Evolutionary conservation across 2,329 filamentous ascomycete species (phyloP), one percentile per base, ranked within the genome.

Genomic region (Talaromyces piceae): DNA sequence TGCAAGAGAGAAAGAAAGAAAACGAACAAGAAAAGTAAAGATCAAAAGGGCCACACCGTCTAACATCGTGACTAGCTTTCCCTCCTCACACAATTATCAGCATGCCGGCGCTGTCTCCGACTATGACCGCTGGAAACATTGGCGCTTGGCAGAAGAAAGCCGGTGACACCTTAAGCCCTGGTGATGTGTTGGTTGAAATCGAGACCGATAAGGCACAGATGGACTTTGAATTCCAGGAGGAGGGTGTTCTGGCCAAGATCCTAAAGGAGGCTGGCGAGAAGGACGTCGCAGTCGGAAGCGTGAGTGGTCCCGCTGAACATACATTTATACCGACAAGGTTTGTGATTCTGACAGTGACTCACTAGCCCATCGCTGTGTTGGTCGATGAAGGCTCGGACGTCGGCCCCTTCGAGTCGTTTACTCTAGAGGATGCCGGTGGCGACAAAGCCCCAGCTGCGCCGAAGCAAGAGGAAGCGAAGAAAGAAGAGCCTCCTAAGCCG

Each of bases 151-250:
- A 97, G 78, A 98, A 97, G 82, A 94, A 96, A 78, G 79, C 84
- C 60, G 93, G 93, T 67, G 93, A 98, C 72, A 67, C 77, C 57
- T 84, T 98, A 70, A 77, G 82, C 53, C 91, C 94, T 48, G 93
- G 93, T 69, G 93, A 98, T 70, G 93, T 98, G 44, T 77, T 98
- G 61, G 91, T 95, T 61, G 91, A 95, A 79, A 95, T 97, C 65
- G 93, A 98, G 81, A 98, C 93, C 63, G 93, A 98, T 76, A 98
- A 98, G 81, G 93, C 93, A 58, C 93, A 97, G 78, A 98, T 98
- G 93, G 93, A 98, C 78, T 97, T 98, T 71, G 93, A 98, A 75
- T 97, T 95, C 75, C 93, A 98, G 75, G 93, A 98, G 67, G 93
- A 97, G 70, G 93, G 91, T 77, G 81, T 95, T 55, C 80, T 98